Percentiles rank a stretch among this genome's conserved stretches.
These are phyloP conservation scores for Hyaloscypha hepaticicola DNA, from an alignment of 495 filamentous ascomycete species.

Conservation along the genomic window DNA sequence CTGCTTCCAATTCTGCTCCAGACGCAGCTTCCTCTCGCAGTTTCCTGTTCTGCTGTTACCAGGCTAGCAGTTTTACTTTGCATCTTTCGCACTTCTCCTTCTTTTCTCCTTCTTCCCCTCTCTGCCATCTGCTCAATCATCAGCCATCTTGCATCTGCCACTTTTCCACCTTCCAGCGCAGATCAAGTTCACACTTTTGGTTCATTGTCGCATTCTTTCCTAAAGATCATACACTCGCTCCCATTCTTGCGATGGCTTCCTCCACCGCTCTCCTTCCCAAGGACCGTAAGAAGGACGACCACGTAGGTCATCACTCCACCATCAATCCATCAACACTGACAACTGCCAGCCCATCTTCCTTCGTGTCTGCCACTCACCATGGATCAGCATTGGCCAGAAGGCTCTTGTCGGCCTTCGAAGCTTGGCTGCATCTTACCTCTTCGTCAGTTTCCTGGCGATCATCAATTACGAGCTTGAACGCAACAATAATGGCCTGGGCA, in stretches of 20 bases:
- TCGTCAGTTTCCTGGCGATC: conserved; percentile 38
- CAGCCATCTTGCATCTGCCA: not conserved
- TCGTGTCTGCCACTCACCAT: conserved; percentile 52
- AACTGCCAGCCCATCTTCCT: conserved; percentile 45
- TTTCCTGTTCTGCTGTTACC: not conserved
- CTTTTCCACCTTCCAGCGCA: not conserved
- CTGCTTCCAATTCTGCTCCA: not conserved
- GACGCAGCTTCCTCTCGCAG: not conserved
- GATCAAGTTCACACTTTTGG: conserved; percentile 3
- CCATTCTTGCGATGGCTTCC: conserved; percentile 28
- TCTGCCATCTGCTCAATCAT: conserved; percentile 5
- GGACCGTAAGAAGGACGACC: conserved; percentile 30
- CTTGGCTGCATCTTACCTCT: conserved; percentile 42
- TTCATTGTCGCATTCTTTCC: conserved; percentile 9
- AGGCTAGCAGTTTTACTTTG: not conserved
- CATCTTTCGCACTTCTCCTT: not conserved
- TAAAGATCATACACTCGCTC: conserved; percentile 24
- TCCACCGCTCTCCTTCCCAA: conserved; percentile 42
- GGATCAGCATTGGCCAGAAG: conserved; percentile 43
- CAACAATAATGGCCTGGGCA: conserved; percentile 35
- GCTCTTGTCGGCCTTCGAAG: conserved; percentile 41
- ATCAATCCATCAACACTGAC: conserved; percentile 1
- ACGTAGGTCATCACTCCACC: conserved; percentile 28
- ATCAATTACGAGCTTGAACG: conserved; percentile 39
- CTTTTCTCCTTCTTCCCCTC: not conserved